Evolutionary conservation across 345 rosid species (phyloP), one percentile per base, ranked within the genome.

Genomic region (Aegle marmelos): DNA sequence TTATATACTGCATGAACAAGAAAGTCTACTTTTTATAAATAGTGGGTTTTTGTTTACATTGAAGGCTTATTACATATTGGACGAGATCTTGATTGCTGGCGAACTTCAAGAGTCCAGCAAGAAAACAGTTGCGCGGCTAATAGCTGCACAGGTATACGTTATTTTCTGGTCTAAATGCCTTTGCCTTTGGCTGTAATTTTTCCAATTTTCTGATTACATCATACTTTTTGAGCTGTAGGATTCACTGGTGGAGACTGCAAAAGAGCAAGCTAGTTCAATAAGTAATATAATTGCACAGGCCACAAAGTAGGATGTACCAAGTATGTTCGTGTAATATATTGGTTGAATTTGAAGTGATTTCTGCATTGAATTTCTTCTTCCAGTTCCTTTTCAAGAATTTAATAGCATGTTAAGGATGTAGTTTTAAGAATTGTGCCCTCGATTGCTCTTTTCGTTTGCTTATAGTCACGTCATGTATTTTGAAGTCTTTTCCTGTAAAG

Each of bases 41-140:
- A 68, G 72, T 58, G 66, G 83, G 59, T 39, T 82, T 56, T 37
- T 74, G 39, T 80, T 76, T 31, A 73, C 41, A 34, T 82, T 41
- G 69, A 50, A 94, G 99, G 99, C 98, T 62, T 94, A 94, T 80
- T 92, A 96, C 78, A 85, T 92, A 83, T 79, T 96, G 89, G 98
- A 94, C 80, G 99, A 96, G 86, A 84, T 96, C 28, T 80, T 96
- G 83, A 89, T 94, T 76, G 99, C 98, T 13, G 99, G 98, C 2
- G 98, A 96, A 79, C 97, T 96, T 78, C 99, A 96, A 83, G 99
- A 94, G 84, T 79, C 98, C 0, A 96, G 99, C 89, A 96, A 96
- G 87, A 96, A 96, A 78, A 94, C 94, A 14, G 90, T 92, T 36
- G 97, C 98, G 58, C 87, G 94, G 85, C 81, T 92, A 74, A 90